Evolutionary conservation across 306 rosid genomes (phyloP).

Genomic region (Casuarina glauca): DNA sequence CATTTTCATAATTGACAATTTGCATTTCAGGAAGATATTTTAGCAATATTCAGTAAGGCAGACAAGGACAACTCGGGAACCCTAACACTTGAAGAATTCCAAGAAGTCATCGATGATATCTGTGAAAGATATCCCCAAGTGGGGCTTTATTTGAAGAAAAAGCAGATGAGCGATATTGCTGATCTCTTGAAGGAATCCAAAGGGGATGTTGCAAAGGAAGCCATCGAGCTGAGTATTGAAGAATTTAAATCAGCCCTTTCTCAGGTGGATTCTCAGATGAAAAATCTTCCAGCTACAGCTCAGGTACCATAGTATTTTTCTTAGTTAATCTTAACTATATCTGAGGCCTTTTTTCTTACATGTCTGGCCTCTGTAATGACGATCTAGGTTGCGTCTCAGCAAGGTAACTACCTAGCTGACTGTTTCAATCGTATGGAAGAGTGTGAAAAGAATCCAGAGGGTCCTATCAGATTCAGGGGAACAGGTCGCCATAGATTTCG

Average conservation of each 20-base stretch:
- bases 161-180: constrained; percentile 62
- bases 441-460: constrained; percentile 75
- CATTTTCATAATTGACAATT: not conserved
- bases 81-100: constrained; percentile 65
- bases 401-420: constrained; percentile 78
- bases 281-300: constrained; percentile 92
- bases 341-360: not conserved
- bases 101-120: constrained; percentile 73
- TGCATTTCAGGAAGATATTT: constrained; percentile 71
- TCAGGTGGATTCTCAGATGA: constrained; percentile 93
- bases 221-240: constrained; percentile 67
- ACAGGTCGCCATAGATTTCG: constrained; percentile 92
- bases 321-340: not conserved
- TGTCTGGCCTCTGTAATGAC: constrained; percentile 26
- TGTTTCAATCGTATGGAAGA: constrained; percentile 87
- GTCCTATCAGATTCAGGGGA: constrained; percentile 95
- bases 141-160: constrained; percentile 74
- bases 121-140: constrained; percentile 95
- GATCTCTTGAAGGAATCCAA: constrained; percentile 70
- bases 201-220: constrained; percentile 52
- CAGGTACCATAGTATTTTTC: constrained; percentile 53
- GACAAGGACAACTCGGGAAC: constrained; percentile 82
- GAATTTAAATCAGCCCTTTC: constrained; percentile 80
- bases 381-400: constrained; percentile 93
- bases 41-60: constrained; percentile 75